These are phyloP conservation scores for Cyclocybe cylindracea DNA, from an alignment of 768 basidiomycete genomes.

Conservation along the genomic window DNA sequence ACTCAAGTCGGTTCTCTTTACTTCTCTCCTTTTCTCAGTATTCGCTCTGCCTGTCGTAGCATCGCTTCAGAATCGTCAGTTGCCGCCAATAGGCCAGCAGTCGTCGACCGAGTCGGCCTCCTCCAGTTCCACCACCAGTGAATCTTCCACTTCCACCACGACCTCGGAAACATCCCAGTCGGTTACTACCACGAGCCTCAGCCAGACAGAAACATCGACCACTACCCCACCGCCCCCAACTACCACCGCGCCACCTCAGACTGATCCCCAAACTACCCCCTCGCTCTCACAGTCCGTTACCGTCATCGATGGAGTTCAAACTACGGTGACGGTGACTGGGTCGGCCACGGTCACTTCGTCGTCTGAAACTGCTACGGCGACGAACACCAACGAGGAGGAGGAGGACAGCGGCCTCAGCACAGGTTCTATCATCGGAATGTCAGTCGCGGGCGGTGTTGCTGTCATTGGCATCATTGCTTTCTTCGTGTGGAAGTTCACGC, in stretches of 20 bases:
- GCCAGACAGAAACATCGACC: slow-evolving; percentile 3
- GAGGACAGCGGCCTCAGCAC: slow-evolving; percentile 48
- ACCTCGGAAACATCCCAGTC: slow-evolving; percentile 12
- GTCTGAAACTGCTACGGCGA: slow-evolving; percentile 23
- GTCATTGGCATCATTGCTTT: slow-evolving; percentile 71
- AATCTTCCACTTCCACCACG: slow-evolving; percentile 16
- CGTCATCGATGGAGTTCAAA: slow-evolving; percentile 17
- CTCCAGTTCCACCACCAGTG: slow-evolving; percentile 9
- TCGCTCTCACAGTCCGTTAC: slow-evolving; percentile 8
- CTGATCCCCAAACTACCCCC: slow-evolving; percentile 7
- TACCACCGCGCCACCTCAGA: slow-evolving; percentile 8
- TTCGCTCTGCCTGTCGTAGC: slow-evolving; percentile 1
- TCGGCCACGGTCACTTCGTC: slow-evolving; percentile 22
- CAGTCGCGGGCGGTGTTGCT: slow-evolving; percentile 80
- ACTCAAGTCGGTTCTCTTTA: background rate
- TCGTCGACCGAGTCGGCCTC: slow-evolving; percentile 12
- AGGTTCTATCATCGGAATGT: slow-evolving; percentile 78
- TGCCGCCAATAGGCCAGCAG: slow-evolving; percentile 1
- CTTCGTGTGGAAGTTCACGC: slow-evolving; percentile 84
- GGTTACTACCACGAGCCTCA: slow-evolving; percentile 6
- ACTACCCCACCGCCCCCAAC: slow-evolving; percentile 7
- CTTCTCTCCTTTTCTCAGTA: background rate
- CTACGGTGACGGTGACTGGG: slow-evolving; percentile 26
- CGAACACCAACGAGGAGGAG: slow-evolving; percentile 16
- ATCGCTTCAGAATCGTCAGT: background rate